phyloP scores from a whole-genome alignment of 306 rosid genomes.

The Fragaria ananassa region DNA sequence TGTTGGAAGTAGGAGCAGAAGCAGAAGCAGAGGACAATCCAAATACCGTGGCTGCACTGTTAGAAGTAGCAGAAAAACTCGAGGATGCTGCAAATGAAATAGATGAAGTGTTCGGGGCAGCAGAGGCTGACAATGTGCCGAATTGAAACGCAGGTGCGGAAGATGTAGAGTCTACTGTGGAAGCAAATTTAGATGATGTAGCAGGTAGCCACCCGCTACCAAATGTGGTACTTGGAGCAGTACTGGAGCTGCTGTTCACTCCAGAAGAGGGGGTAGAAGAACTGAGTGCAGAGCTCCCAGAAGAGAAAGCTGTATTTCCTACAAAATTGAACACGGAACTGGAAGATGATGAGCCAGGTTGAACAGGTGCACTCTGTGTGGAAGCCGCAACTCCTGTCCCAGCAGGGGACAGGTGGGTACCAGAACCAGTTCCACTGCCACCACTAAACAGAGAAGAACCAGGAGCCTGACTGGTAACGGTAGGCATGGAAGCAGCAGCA shows the following conservation, averaged over 20 bases:
- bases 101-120: constrained; percentile 30
- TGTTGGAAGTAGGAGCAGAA: constrained; percentile 35
- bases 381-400: constrained; percentile 43
- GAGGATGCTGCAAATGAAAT: constrained; percentile 47
- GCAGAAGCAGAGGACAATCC: constrained; percentile 21
- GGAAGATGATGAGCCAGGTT: constrained; percentile 51
- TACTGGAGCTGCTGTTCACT: constrained; percentile 43
- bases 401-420: constrained; percentile 38
- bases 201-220: constrained; percentile 55
- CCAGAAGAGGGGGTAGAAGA: constrained; percentile 48
- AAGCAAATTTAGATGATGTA: constrained; percentile 45
- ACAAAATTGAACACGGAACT: constrained; percentile 43
- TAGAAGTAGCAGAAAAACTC: constrained; percentile 23
- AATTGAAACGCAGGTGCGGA: not conserved
- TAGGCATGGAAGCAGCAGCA: constrained; percentile 44
- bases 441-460: constrained; percentile 24
- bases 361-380: constrained; percentile 46
- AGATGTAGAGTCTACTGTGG: not conserved
- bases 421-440: constrained; percentile 32
- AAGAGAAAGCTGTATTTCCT: constrained; percentile 44
- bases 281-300: constrained; percentile 55
- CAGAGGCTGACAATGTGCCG: constrained; percentile 30
- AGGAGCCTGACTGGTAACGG: constrained; percentile 41
- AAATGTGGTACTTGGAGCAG: constrained; percentile 38
- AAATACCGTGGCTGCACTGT: constrained; percentile 18